Evolutionary conservation across 2,329 filamentous ascomycete genomes (phyloP), one percentile per base, ranked within the genome.

Genomic region (Fusarium metavorans): DNA sequence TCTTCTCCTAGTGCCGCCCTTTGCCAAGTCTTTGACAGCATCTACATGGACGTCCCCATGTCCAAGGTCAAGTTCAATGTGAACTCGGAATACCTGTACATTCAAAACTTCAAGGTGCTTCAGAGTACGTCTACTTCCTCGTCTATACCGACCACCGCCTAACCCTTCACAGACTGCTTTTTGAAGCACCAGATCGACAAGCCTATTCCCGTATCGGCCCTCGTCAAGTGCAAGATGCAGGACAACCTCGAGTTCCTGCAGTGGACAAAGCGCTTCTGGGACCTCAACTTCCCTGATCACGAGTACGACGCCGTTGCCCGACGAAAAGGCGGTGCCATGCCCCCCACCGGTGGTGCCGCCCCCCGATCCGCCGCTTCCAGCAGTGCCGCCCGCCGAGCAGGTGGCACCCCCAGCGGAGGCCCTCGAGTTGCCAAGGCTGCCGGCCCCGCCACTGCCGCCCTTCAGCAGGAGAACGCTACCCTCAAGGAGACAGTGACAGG

Each of bases 151-250:
- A 39, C 4, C 5, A 20, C 45, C 20, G 25, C 16, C 25, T 77
- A 32, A 73, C 64, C 41, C 50, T 48, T 66, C 65, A 13, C 6
- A 95, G 96, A 95, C 83, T 89, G 90, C 75, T 98, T 98, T 82
- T 88, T 92, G 72, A 94, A 93, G 84, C 95, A 98, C 85, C 88
- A 92, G 75, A 90, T 99, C 86, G 95, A 98, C 80, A 95, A 95
- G 83, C 93, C 93, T 32, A 92, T 99, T 78, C 95, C 95, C 69
- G 95, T 98, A 82, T 92, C 98, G 84, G 88, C 90, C 68, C 92
- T 99, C 70, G 91, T 97, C 80, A 99, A 98, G 85, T 99, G 97
- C 89, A 98, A 98, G 88, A 99, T 99, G 96, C 97, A 99, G 89
- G 97, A 99, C 85, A 99, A 99, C 87, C 93, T 99, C 79, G 97